These are phyloP conservation scores for Penicillium soppii DNA, from an alignment of 495 filamentous ascomycete genomes.

Conservation along the genomic window DNA sequence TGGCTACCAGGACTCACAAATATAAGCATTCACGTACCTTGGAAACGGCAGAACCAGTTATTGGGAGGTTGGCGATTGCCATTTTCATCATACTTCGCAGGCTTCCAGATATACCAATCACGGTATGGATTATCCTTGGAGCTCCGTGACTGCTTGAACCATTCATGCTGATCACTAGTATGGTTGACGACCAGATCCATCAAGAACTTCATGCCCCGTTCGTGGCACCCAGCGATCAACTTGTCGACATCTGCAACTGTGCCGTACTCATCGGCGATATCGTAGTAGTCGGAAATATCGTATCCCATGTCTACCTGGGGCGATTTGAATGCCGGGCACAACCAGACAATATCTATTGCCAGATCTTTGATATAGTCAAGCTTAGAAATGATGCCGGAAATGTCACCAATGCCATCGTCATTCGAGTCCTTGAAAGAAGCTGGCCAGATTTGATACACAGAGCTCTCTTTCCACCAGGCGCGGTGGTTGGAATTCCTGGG, in stretches of 20 bases:
- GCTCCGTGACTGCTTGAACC: slow-evolving; percentile 68
- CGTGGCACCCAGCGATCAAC: slow-evolving; percentile 54
- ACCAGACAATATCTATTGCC: slow-evolving; percentile 66
- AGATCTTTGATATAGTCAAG: slow-evolving; percentile 64
- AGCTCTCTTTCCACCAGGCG: slow-evolving; percentile 56
- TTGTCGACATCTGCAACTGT: slow-evolving; percentile 65
- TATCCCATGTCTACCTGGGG: slow-evolving; percentile 64
- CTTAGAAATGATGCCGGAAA: slow-evolving; percentile 63
- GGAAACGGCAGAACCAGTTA: slow-evolving; percentile 65
- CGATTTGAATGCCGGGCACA: slow-evolving; percentile 66
- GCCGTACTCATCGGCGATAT: slow-evolving; percentile 59
- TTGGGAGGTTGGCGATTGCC: slow-evolving; percentile 66
- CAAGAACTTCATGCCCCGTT: slow-evolving; percentile 65
- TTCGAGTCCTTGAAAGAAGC: slow-evolving; percentile 66
- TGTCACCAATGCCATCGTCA: slow-evolving; percentile 65
- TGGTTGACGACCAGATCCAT: slow-evolving; percentile 79
- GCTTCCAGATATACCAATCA: slow-evolving; percentile 75
- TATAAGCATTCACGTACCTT: no score
- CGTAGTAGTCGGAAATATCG: slow-evolving; percentile 68
- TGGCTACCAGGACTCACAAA: no score
- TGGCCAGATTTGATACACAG: slow-evolving; percentile 71
- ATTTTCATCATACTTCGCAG: slow-evolving; percentile 53
- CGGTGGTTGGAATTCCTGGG: slow-evolving; percentile 36
- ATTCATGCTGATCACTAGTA: slow-evolving; percentile 73
- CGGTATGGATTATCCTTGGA: slow-evolving; percentile 59